Conservation (phyloP, 2,329 filamentous ascomycete genomes). For the Fusarium mundagurra region DNA sequence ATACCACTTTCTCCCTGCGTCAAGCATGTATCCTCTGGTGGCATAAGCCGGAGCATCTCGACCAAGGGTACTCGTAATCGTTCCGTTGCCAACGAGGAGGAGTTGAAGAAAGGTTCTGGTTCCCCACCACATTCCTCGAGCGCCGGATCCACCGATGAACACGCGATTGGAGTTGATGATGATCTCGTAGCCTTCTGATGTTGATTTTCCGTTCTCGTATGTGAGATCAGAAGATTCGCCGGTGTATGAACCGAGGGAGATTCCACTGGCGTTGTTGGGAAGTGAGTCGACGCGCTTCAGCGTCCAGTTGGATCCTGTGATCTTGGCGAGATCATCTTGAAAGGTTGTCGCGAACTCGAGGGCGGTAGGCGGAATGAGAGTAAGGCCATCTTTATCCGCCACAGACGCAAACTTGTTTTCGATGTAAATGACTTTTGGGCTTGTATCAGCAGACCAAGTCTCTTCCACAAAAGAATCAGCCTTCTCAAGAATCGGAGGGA, state of each 20-base stretch:
- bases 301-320: slow-evolving; percentile 12
- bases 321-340: not conserved
- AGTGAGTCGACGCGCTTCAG: not conserved
- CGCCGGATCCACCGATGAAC: slow-evolving; percentile 14
- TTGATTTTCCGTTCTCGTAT: slow-evolving; percentile 1
- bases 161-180: slow-evolving; percentile 2
- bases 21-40: slow-evolving; percentile 18
- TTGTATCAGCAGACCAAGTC: not conserved
- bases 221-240: not conserved
- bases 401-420: not conserved
- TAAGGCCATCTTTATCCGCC: not conserved
- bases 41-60: slow-evolving; percentile 13
- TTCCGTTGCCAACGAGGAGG: not conserved
- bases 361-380: slow-evolving; percentile 9
- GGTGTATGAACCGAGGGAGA: not conserved
- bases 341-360: slow-evolving; percentile 7
- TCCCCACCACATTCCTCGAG: slow-evolving; percentile 24
- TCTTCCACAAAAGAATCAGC: not conserved
- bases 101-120: slow-evolving; percentile 18
- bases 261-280: not conserved
- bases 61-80: not conserved
- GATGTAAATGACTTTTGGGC: slow-evolving; percentile 3
- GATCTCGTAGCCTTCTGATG: slow-evolving; percentile 17
- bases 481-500: not conserved
- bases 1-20: slow-evolving; percentile 22